Percentiles rank a stretch among this genome's conserved stretches.
phyloP scores from a whole-genome alignment of 1,139 yeast species.

The Geotrichum phurueaensis region DNA sequence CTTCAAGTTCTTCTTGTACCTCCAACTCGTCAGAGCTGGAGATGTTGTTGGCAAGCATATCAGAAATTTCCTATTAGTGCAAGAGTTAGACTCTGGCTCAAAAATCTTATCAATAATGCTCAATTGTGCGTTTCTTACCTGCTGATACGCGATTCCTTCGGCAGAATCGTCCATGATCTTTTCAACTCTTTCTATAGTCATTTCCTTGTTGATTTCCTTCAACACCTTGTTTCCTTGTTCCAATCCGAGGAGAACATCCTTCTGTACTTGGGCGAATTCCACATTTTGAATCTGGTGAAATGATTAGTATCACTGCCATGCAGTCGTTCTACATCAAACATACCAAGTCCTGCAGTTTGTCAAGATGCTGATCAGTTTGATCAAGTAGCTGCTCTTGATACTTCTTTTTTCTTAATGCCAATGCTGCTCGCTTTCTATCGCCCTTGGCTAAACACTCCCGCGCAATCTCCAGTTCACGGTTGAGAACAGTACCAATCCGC shows the following conservation, averaged over 20 bases:
- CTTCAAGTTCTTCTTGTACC: constrained; percentile 58
- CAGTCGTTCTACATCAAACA: not conserved
- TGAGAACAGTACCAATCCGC: constrained; percentile 50
- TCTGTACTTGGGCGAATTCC: constrained; percentile 83
- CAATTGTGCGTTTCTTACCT: constrained; percentile 25
- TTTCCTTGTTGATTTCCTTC: constrained; percentile 66
- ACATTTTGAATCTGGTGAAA: constrained; percentile 41
- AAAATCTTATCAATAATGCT: not conserved
- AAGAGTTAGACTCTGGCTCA: not conserved
- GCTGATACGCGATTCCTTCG: constrained; percentile 74
- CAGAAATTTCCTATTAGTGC: constrained; percentile 37
- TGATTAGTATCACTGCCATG: not conserved
- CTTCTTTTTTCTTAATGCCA: constrained; percentile 69
- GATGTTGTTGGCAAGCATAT: constrained; percentile 42
- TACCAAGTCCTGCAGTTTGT: constrained; percentile 53
- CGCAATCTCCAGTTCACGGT: constrained; percentile 55
- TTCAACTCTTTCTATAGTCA: constrained; percentile 76
- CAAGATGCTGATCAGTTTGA: constrained; percentile 71
- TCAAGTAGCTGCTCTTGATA: constrained; percentile 67
- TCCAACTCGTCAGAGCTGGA: constrained; percentile 56
- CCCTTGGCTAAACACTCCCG: constrained; percentile 49
- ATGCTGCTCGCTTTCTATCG: constrained; percentile 55
- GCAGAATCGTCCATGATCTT: constrained; percentile 76
- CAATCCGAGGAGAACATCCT: constrained; percentile 74
- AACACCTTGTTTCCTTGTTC: constrained; percentile 74